These are phyloP conservation scores for Leccinum subtestaceum DNA, from an alignment of 768 basidiomycete species.

Conservation along the genomic window DNA sequence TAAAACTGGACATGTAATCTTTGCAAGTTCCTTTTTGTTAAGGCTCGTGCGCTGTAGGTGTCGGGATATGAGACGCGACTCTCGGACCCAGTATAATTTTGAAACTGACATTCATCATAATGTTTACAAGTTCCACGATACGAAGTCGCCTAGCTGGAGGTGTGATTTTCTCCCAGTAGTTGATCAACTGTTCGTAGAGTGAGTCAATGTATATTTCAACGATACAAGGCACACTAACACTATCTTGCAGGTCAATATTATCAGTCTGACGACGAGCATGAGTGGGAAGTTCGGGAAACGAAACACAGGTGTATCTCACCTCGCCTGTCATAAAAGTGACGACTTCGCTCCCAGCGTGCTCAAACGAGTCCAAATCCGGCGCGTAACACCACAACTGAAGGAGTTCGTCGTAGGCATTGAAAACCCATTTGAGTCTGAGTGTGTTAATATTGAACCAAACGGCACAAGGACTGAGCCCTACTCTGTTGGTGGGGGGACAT, in stretches of 20 bases:
- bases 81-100: not conserved
- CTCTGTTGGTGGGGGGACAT: conserved; percentile 67
- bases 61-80: not conserved
- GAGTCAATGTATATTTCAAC: conserved; percentile 2
- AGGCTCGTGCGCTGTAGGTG: conserved; percentile 53
- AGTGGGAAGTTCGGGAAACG: conserved; percentile 1
- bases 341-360: conserved; percentile 62
- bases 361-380: conserved; percentile 62
- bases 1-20: conserved; percentile 60
- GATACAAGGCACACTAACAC: conserved; percentile 40
- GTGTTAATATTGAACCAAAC: conserved; percentile 2
- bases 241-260: conserved; percentile 59
- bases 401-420: conserved; percentile 62
- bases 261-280: conserved; percentile 9
- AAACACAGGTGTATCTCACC: conserved; percentile 38
- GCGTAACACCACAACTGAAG: conserved; percentile 62
- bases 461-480: conserved; percentile 34
- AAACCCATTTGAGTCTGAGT: conserved; percentile 54
- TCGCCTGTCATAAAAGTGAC: conserved; percentile 53
- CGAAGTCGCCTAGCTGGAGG: conserved; percentile 55
- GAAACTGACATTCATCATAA: conserved; percentile 57
- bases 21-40: conserved; percentile 43
- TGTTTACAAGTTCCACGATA: conserved; percentile 50
- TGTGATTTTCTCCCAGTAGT: conserved; percentile 56
- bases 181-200: conserved; percentile 49